Evolutionary conservation across 495 filamentous ascomycete genomes (phyloP).

Genomic region (Astrocystis sublimbata): DNA sequence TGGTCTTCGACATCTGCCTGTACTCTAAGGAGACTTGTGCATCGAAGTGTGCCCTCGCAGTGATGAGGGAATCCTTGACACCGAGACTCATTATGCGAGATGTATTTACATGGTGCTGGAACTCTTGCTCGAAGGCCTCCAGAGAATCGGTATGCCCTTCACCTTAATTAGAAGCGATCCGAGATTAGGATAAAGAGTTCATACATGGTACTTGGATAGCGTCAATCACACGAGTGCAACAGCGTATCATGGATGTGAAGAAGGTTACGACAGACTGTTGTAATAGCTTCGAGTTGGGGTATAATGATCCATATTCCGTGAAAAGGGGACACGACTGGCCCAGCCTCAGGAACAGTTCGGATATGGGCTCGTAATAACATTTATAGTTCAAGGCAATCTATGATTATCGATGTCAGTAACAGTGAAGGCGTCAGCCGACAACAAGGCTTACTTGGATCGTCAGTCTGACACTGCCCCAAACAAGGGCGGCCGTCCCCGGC

Average conservation of each 20-base stretch:
- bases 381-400: neutral
- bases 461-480: conserved; percentile 42
- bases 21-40: neutral
- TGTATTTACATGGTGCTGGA: conserved; percentile 21
- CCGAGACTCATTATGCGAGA: conserved; percentile 22
- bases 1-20: neutral
- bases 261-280: neutral
- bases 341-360: neutral
- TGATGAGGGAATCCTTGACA: conserved; percentile 20
- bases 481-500: conserved; percentile 37
- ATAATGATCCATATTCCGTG: neutral
- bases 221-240: neutral
- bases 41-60: neutral
- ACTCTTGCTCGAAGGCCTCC: conserved; percentile 18
- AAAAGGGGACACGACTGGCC: neutral
- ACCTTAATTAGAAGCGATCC: neutral
- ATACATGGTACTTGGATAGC: neutral
- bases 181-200: neutral
- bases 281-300: neutral
- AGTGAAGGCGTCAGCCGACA: neutral
- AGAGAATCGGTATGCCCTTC: neutral
- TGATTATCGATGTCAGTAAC: neutral
- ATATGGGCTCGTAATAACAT: neutral
- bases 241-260: neutral
- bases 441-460: conserved; percentile 18